These are phyloP conservation scores for Begonia peltatifolia DNA, from an alignment of 306 rosid genomes.

Conservation along the genomic window DNA sequence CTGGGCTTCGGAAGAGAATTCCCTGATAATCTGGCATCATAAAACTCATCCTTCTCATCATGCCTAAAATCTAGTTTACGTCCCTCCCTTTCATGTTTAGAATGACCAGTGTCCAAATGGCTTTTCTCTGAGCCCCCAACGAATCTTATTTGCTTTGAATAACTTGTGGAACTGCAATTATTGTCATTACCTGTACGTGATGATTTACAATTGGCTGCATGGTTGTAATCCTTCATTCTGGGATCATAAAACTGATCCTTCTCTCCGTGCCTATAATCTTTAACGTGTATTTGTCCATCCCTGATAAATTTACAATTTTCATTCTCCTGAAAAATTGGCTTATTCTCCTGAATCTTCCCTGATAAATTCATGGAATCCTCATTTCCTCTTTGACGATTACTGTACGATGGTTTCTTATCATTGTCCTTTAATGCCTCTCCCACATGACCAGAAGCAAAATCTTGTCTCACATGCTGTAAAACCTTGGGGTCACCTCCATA, in stretches of 20 bases:
- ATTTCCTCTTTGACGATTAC: slow-evolving; percentile 16
- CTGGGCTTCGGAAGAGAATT: slow-evolving; percentile 41
- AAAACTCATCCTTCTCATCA: slow-evolving; percentile 25
- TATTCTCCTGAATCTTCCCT: slow-evolving; percentile 30
- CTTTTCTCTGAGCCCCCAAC: slow-evolving; percentile 25
- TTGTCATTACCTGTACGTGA: slow-evolving; percentile 11
- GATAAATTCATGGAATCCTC: slow-evolving; percentile 17
- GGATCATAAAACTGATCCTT: slow-evolving; percentile 21
- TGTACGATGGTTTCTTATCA: slow-evolving; percentile 24
- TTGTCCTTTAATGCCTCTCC: slow-evolving; percentile 15
- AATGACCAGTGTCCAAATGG: slow-evolving; percentile 27
- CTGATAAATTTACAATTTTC: slow-evolving; percentile 30
- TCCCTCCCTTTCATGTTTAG: slow-evolving; percentile 33
- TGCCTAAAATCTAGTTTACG: slow-evolving; percentile 24
- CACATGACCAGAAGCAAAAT: slow-evolving; percentile 16
- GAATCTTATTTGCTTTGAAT: slow-evolving; percentile 17
- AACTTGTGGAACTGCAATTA: slow-evolving; percentile 16
- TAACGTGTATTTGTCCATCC: slow-evolving; percentile 21
- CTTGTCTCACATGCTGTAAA: slow-evolving; percentile 22
- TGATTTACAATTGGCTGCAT: too few relatives aligned
- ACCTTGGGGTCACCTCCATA: slow-evolving; percentile 26
- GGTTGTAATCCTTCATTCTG: slow-evolving; percentile 3
- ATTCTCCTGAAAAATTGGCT: slow-evolving; percentile 37
- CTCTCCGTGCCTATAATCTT: slow-evolving; percentile 21
- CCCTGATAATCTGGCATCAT: slow-evolving; percentile 23